phyloP scores from a whole-genome alignment of 805 yeast genomes.

The Hanseniaspora opuntiae region DNA sequence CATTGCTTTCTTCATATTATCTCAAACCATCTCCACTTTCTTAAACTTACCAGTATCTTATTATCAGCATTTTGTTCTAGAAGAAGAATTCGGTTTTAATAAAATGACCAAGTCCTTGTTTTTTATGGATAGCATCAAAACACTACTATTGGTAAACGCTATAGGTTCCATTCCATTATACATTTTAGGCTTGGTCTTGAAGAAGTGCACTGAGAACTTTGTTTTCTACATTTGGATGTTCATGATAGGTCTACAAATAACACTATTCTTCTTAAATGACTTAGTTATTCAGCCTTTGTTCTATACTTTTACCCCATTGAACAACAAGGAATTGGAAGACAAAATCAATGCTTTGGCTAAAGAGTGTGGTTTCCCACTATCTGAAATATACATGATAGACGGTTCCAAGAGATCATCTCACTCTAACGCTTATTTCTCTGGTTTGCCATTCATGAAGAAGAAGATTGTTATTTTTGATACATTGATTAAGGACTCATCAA shows the following conservation, averaged over 20 bases:
- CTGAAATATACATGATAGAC: constrained; percentile 75
- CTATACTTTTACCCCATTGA: constrained; percentile 80
- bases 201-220: constrained; percentile 65
- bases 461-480: constrained; percentile 91
- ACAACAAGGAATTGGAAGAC: constrained; percentile 73
- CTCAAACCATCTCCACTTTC: constrained; percentile 28
- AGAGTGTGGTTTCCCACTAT: constrained; percentile 69
- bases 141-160: constrained; percentile 36
- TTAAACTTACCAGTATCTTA: constrained; percentile 55
- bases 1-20: constrained; percentile 44
- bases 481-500: constrained; percentile 63
- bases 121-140: constrained; percentile 58
- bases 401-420: constrained; percentile 96
- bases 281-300: constrained; percentile 82
- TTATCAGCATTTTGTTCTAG: constrained; percentile 74
- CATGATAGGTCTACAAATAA: constrained; percentile 55
- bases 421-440: constrained; percentile 92
- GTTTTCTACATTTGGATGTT: constrained; percentile 67
- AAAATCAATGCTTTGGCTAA: constrained; percentile 71
- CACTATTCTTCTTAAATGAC: constrained; percentile 66
- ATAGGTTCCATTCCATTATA: constrained; percentile 64
- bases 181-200: constrained; percentile 67
- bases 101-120: constrained; percentile 64
- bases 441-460: constrained; percentile 84
- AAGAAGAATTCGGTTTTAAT: constrained; percentile 87